Conservation (phyloP, 345 rosid genomes). For the Reutealis trisperma region DNA sequence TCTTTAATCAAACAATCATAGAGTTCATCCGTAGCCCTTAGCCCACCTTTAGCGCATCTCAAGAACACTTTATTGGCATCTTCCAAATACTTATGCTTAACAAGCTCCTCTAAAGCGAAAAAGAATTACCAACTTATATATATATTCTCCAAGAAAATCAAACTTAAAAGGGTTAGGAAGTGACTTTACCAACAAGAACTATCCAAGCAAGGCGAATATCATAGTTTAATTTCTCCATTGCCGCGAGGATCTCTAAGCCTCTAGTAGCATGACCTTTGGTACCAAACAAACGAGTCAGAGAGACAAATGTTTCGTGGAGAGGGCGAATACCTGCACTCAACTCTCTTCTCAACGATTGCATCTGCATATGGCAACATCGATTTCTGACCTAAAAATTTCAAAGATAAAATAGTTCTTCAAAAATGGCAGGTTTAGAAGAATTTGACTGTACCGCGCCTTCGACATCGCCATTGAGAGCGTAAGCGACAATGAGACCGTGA, state of each 20-base stretch:
- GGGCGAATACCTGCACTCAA: conserved; percentile 77
- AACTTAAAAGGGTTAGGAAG: conserved; percentile 16
- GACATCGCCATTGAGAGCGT: conserved; percentile 63
- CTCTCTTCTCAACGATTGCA: conserved; percentile 88
- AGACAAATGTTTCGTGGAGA: conserved; percentile 77
- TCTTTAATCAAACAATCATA: conserved; percentile 85
- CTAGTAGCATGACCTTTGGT: conserved; percentile 66
- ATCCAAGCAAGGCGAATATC: conserved; percentile 90
- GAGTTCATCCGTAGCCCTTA: conserved; percentile 77
- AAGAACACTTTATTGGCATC: conserved; percentile 88
- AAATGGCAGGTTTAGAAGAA: neutral
- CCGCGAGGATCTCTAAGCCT: conserved; percentile 77
- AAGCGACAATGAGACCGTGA: conserved; percentile 83
- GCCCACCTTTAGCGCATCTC: conserved; percentile 80
- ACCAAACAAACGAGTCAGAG: conserved; percentile 68
- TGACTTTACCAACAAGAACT: conserved; percentile 72
- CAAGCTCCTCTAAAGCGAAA: conserved; percentile 64
- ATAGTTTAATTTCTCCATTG: conserved; percentile 79
- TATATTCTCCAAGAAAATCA: neutral
- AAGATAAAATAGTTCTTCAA: neutral
- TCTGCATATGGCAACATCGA: conserved; percentile 37
- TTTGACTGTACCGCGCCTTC: conserved; percentile 74
- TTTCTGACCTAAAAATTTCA: neutral
- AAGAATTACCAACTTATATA: neutral
- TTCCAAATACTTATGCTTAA: conserved; percentile 65